Evolutionary conservation across 2,329 filamentous ascomycete genomes (phyloP).

Genomic region (Dactylellina parvicollis): DNA sequence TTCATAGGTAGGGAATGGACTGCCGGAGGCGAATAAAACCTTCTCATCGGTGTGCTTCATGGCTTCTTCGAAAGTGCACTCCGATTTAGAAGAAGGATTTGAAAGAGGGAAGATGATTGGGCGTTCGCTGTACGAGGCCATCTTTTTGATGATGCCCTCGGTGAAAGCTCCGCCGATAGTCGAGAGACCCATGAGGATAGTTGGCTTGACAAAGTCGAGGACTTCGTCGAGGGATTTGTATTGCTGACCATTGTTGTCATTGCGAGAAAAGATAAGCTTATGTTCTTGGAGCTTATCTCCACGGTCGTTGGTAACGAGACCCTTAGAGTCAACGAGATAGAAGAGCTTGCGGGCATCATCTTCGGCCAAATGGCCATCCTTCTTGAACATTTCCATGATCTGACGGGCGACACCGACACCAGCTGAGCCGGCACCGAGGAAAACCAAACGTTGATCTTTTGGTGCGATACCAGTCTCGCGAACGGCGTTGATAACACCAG

Average conservation of each 20-base stretch:
- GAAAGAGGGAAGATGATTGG: slow-evolving; percentile 96
- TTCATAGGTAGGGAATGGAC: slow-evolving; percentile 79
- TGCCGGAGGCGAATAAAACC: slow-evolving; percentile 93
- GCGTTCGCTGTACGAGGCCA: slow-evolving; percentile 72
- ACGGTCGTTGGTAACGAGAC: slow-evolving; percentile 90
- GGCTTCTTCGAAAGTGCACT: slow-evolving; percentile 96
- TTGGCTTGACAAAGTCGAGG: slow-evolving; percentile 93
- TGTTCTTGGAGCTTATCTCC: slow-evolving; percentile 94
- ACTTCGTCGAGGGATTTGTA: slow-evolving; percentile 87
- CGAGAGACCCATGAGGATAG: slow-evolving; percentile 90
- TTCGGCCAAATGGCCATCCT: slow-evolving; percentile 82
- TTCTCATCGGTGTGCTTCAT: slow-evolving; percentile 89
- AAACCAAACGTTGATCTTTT: slow-evolving; percentile 92
- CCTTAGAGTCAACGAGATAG: slow-evolving; percentile 97
- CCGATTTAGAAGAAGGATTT: slow-evolving; percentile 94
- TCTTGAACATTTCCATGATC: slow-evolving; percentile 95
- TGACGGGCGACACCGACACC: slow-evolving; percentile 98
- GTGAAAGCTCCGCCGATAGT: slow-evolving; percentile 96
- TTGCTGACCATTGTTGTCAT: slow-evolving; percentile 73
- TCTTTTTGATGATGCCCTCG: slow-evolving; percentile 78
- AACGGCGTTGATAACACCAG: slow-evolving; percentile 78
- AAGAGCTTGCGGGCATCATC: slow-evolving; percentile 89
- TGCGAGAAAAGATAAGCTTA: slow-evolving; percentile 76
- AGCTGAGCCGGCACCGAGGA: slow-evolving; percentile 93
- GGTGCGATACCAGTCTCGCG: slow-evolving; percentile 85